These are phyloP conservation scores for Lentinula aciculospora DNA, from an alignment of 768 basidiomycete species.

Conservation along the genomic window DNA sequence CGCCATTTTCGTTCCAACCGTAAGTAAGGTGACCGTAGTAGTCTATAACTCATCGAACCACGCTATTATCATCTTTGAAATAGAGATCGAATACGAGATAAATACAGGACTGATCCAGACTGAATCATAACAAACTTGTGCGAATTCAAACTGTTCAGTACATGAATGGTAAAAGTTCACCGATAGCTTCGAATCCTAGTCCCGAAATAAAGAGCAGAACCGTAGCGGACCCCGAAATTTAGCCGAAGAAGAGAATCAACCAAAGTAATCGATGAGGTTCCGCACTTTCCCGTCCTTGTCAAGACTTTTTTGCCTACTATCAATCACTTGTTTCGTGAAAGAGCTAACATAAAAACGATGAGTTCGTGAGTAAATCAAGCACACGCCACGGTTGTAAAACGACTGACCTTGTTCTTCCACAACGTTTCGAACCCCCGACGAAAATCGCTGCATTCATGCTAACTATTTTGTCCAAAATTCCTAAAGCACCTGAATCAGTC, in stretches of 20 bases:
- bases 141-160: background rate
- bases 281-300: conserved; percentile 18
- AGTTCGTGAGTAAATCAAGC: conserved; percentile 12
- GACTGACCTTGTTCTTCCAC: conserved; percentile 40
- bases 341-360: conserved; percentile 27
- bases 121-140: background rate
- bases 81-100: background rate
- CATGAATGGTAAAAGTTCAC: background rate
- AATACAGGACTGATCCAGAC: background rate
- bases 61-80: background rate
- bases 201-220: background rate
- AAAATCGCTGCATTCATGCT: conserved; percentile 44
- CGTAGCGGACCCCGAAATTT: background rate
- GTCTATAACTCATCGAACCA: background rate
- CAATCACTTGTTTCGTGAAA: conserved; percentile 49
- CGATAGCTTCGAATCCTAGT: background rate
- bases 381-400: background rate
- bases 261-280: conserved; percentile 42
- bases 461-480: conserved; percentile 54
- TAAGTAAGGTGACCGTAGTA: background rate
- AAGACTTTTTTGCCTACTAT: conserved; percentile 27
- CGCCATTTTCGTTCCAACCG: background rate
- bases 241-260: conserved; percentile 14
- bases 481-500: conserved; percentile 43
- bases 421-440: conserved; percentile 41